Conservation (phyloP, 306 rosid species). For the Sophora flavescens region DNA sequence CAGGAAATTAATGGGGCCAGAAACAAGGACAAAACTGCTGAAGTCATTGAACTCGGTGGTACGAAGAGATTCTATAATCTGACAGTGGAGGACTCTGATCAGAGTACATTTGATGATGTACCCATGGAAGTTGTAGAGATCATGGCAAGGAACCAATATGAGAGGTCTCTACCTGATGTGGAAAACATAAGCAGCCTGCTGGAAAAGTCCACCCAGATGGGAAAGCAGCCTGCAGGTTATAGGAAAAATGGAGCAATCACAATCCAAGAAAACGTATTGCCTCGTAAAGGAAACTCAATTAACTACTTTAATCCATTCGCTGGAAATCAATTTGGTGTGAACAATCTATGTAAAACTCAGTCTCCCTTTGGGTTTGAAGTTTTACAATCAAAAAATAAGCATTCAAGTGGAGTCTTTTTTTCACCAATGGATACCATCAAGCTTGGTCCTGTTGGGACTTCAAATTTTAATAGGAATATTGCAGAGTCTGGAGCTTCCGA, state of each 20-base stretch:
- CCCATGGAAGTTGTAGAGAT: conserved; percentile 77
- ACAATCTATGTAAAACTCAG: conserved; percentile 50
- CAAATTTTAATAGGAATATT: conserved; percentile 52
- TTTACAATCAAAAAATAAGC: conserved; percentile 54
- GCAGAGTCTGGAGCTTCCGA: conserved; percentile 48
- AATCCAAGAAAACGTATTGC: conserved; percentile 44
- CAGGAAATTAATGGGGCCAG: conserved; percentile 58
- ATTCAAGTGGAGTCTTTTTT: conserved; percentile 52
- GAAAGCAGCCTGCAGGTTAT: not conserved
- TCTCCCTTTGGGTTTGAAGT: conserved; percentile 41
- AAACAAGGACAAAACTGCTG: conserved; percentile 44
- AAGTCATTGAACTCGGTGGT: conserved; percentile 39
- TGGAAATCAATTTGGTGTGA: conserved; percentile 40
- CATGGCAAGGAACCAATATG: conserved; percentile 71
- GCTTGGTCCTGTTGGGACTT: conserved; percentile 50
- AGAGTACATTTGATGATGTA: conserved; percentile 61
- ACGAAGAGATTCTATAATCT: conserved; percentile 46
- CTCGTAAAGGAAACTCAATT: conserved; percentile 52
- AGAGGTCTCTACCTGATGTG: conserved; percentile 62
- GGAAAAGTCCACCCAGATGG: conserved; percentile 47
- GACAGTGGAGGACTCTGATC: conserved; percentile 47
- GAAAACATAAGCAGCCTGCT: conserved; percentile 41
- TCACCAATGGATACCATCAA: conserved; percentile 38
- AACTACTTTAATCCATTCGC: conserved; percentile 48
- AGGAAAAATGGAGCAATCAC: conserved; percentile 41